These are phyloP conservation scores for Lasiodiplodia sp. DNA, from an alignment of 2,329 filamentous ascomycete genomes.

Conservation along the genomic window DNA sequence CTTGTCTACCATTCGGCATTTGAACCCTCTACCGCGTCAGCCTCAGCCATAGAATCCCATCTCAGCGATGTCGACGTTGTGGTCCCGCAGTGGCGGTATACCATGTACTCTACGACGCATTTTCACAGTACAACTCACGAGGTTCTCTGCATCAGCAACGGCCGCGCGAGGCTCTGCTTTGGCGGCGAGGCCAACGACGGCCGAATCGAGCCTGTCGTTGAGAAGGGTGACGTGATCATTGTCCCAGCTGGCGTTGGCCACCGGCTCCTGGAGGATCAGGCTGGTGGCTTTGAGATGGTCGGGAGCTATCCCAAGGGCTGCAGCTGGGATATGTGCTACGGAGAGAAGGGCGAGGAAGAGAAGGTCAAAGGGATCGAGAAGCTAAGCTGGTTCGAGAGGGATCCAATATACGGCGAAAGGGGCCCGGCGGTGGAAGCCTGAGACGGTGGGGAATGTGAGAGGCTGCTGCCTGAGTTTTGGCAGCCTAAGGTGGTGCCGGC, in stretches of 20 bases:
- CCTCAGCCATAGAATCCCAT: slow-evolving; percentile 64
- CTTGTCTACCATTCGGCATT: slow-evolving; percentile 72
- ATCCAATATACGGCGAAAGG: slow-evolving; percentile 66
- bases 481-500: not conserved
- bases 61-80: slow-evolving; percentile 63
- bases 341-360: slow-evolving; percentile 62
- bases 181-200: slow-evolving; percentile 68
- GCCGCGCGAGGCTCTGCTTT: slow-evolving; percentile 69
- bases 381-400: slow-evolving; percentile 65
- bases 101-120: slow-evolving; percentile 71
- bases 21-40: slow-evolving; percentile 46
- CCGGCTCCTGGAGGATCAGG: slow-evolving; percentile 65
- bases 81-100: slow-evolving; percentile 70
- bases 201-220: slow-evolving; percentile 63
- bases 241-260: slow-evolving; percentile 72
- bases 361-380: slow-evolving; percentile 58
- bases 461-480: slow-evolving; percentile 7
- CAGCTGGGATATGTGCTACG: slow-evolving; percentile 78
- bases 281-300: slow-evolving; percentile 69
- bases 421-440: slow-evolving; percentile 59
- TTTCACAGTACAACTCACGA: slow-evolving; percentile 74
- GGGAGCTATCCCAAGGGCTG: slow-evolving; percentile 67
- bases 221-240: slow-evolving; percentile 69
- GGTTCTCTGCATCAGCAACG: slow-evolving; percentile 66
- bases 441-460: not conserved